Percentiles rank a stretch among this genome's conserved stretches.
phyloP scores from a whole-genome alignment of 108 stramenopile species.

The Cylindrotheca fusiformis region DNA sequence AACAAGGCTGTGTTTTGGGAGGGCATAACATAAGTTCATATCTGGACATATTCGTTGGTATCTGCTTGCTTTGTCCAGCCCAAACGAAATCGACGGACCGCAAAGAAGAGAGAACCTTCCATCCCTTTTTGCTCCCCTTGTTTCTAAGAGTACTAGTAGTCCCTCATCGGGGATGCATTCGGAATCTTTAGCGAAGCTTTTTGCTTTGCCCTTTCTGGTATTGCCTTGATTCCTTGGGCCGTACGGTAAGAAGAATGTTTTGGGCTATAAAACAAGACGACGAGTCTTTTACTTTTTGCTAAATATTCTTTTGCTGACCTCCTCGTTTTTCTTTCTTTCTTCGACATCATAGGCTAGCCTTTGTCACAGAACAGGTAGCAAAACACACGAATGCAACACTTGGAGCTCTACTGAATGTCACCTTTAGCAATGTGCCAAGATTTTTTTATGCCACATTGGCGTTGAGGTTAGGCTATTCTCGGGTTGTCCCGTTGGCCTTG shows the following conservation, averaged over 20 bases:
- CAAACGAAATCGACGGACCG: too few species aligned
- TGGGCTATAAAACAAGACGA: too few species aligned
- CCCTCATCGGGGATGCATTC: slow-evolving; percentile 79
- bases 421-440: slow-evolving; percentile 94
- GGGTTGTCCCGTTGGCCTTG: slow-evolving; percentile 88
- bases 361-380: slow-evolving; percentile 92
- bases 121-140: too few species aligned
- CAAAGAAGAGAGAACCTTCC: too few species aligned
- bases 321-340: too few species aligned
- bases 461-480: slow-evolving; percentile 76
- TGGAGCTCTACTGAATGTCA: slow-evolving; percentile 91
- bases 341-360: slow-evolving; percentile 75
- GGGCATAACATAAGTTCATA: too few species aligned
- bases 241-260: slow-evolving; percentile 76
- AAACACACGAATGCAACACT: slow-evolving; percentile 90
- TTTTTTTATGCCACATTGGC: slow-evolving; percentile 85
- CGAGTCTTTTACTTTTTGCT: too few species aligned
- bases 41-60: too few species aligned
- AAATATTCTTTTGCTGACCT: too few species aligned
- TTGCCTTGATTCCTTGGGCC: slow-evolving; percentile 83
- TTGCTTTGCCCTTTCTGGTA: slow-evolving; percentile 76
- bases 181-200: slow-evolving; percentile 69
- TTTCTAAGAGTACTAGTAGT: too few species aligned
- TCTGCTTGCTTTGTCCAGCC: too few species aligned
- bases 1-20: too few species aligned